phyloP scores from a whole-genome alignment of 441 rosid species.

The Erysimum pusillum region DNA sequence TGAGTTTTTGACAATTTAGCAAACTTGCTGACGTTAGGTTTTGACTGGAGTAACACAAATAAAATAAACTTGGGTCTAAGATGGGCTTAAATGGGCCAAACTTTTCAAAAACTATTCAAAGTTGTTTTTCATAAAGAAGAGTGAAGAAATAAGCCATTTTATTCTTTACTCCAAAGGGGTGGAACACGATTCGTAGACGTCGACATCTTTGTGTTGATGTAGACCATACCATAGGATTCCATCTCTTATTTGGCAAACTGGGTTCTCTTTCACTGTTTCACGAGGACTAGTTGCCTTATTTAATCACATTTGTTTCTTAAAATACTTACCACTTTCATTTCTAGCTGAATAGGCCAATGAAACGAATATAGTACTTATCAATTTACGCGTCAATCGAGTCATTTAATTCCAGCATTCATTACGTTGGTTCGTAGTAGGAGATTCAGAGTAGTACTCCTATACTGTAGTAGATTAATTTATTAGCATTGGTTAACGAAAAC shows the following conservation, averaged over 20 bases:
- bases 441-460: too few species aligned
- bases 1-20: conserved; percentile 10
- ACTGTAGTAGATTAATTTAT: too few species aligned
- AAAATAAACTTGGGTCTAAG: conserved; percentile 11
- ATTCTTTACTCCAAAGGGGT: background rate
- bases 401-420: background rate
- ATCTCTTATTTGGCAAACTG: too few species aligned
- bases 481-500: background rate
- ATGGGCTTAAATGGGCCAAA: conserved; percentile 6
- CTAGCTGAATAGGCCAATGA: background rate
- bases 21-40: conserved; percentile 19
- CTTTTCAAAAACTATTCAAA: background rate
- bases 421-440: too few species aligned
- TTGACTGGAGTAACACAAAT: conserved; percentile 11
- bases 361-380: background rate
- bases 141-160: background rate
- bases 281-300: background rate
- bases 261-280: background rate
- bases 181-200: conserved; percentile 16
- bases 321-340: background rate
- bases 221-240: background rate
- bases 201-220: background rate
- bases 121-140: background rate
- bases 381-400: background rate
- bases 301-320: background rate